phyloP scores from a whole-genome alignment of 2,329 filamentous ascomycete genomes.

The Diaporthe sp. region DNA sequence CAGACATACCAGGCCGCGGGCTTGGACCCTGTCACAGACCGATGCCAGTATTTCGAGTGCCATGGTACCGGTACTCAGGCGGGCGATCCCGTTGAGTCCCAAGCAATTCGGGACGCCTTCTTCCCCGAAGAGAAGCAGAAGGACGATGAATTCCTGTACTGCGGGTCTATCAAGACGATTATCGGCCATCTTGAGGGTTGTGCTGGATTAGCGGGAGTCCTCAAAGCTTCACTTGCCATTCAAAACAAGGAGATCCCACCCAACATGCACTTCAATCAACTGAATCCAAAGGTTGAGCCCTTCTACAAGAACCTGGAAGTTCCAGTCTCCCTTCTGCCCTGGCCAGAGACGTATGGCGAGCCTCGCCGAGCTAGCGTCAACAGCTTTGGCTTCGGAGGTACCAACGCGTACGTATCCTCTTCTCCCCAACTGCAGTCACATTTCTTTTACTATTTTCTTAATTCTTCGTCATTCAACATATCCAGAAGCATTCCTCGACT shows the following conservation, averaged over 20 bases:
- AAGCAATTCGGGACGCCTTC: slow-evolving; percentile 58
- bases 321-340: slow-evolving; percentile 18
- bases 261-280: slow-evolving; percentile 41
- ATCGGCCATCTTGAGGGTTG: slow-evolving; percentile 46
- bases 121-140: slow-evolving; percentile 45
- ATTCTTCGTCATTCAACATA: too few species aligned
- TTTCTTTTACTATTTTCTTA: too few species aligned
- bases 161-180: slow-evolving; percentile 47
- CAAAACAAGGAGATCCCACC: slow-evolving; percentile 44
- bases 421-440: too few species aligned
- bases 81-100: slow-evolving; percentile 59
- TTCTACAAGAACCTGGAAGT: slow-evolving; percentile 40
- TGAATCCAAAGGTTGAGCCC: slow-evolving; percentile 42
- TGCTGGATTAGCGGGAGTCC: slow-evolving; percentile 44
- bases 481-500: neutral
- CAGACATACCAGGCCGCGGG: slow-evolving; percentile 59
- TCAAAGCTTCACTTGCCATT: slow-evolving; percentile 44
- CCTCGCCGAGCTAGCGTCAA: slow-evolving; percentile 47
- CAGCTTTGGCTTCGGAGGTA: slow-evolving; percentile 50
- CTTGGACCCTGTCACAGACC: slow-evolving; percentile 53
- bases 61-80: slow-evolving; percentile 58
- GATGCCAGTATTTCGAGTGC: slow-evolving; percentile 62
- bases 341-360: slow-evolving; percentile 22
- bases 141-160: neutral
- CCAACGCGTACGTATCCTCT: neutral